Base-by-base conservation (phyloP, 441 rosid species). In the Gossypium schwendimanii region DNA sequence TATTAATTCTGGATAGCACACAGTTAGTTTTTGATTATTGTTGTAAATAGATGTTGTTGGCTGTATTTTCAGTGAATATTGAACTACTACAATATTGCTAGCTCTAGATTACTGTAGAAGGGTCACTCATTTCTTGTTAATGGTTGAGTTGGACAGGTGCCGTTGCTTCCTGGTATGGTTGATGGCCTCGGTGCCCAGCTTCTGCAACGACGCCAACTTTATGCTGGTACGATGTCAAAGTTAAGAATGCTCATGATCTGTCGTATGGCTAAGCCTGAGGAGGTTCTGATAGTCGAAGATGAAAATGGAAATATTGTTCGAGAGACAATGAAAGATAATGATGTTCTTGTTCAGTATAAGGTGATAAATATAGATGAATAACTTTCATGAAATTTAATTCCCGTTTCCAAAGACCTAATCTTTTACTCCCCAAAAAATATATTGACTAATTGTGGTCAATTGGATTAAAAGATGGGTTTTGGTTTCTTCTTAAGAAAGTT, bases 271-370 rank as follows among this genome's bases (percentile, higher is more conserved):
- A 96, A 96, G 85, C 99, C 99, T 66, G 99, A 96, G 79, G 99
- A 96, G 81, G 98, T 96, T 76, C 81, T 96, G 53, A 90, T 96
- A 52, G 98, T 96, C 82, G 99, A 93, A 88, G 99, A 96, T 89
- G 99, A 96, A 86, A 96, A 96, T 83, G 99, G 99, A n/a, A 96
- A 96, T 81, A 94, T 94, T 63, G 99, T 93, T 65, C 98, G 97
- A 68, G 98, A 92, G 88, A 96, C 99, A 53, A 78, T 96, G 98
- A 96, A 96, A 81, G 99, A 96, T 82, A 93, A 96, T 70, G 99
- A 96, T 86, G 97, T 96, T 76, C 98, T 93, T 75, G 98, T 96
- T 75, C 99, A 96, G 72, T 96, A 93, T 70, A 96, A 96, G 98
- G 99, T 93, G 71, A 71, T 62, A 47, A 49, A 36, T 60, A 47